Evolutionary conservation across 139 green algal genomes (phyloP).

Genomic region (Asterochloris sp.): DNA sequence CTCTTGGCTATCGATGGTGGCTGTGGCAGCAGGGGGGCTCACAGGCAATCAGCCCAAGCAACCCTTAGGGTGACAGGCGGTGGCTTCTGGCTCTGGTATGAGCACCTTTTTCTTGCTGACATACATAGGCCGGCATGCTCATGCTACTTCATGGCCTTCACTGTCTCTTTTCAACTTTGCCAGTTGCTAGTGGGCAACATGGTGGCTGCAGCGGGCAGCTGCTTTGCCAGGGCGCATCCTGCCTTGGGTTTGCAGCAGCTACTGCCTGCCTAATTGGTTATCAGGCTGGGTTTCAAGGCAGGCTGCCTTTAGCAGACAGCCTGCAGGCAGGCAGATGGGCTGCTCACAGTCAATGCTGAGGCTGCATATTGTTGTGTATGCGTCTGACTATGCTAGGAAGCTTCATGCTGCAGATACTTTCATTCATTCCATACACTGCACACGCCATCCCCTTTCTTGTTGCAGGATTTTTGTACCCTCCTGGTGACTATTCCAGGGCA

Average conservation of each 20-base stretch:
- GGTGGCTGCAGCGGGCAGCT: no score
- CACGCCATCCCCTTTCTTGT: not conserved
- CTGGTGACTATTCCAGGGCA: slow-evolving; percentile 38
- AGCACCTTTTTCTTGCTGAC: no score
- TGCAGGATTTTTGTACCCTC: slow-evolving; percentile 68
- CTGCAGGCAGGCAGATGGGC: not conserved
- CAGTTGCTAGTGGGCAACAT: no score
- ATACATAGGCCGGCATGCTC: no score
- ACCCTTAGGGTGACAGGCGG: not conserved
- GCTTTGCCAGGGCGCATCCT: no score
- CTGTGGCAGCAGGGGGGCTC: not conserved
- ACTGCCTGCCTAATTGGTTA: no score
- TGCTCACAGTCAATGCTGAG: not conserved
- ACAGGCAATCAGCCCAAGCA: not conserved
- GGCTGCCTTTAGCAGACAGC: not conserved
- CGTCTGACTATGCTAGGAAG: not conserved
- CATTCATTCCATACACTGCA: not conserved
- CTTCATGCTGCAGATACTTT: not conserved
- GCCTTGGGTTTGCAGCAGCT: no score
- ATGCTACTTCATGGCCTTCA: no score
- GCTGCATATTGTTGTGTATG: not conserved
- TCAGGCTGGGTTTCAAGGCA: no score
- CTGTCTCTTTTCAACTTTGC: no score
- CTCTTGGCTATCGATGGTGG: not conserved
- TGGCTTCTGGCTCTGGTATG: no score